Conservation (phyloP, 495 filamentous ascomycete genomes). For the Trichoderma parareesei region DNA sequence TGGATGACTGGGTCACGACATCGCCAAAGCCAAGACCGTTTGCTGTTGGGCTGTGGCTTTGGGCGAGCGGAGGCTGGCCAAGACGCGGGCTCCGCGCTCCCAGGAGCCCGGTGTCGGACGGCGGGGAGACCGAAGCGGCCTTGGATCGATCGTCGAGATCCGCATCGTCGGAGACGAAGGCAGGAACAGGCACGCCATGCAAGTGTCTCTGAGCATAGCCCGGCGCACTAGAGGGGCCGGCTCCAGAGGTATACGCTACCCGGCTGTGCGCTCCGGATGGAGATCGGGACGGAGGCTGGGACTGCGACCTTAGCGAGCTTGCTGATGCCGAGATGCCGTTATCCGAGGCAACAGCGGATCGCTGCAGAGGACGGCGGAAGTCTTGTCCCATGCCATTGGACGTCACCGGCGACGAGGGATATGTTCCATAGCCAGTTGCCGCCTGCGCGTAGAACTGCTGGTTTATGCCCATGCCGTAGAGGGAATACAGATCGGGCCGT, state of each 20-base stretch:
- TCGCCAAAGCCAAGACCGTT: conserved; percentile 39
- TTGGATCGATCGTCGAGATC: conserved; percentile 28
- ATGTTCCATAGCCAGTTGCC: conserved; percentile 30
- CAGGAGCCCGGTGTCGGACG: conserved; percentile 19
- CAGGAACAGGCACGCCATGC: conserved; percentile 36
- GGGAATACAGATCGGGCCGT: conserved; percentile 38
- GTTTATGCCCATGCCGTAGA: conserved; percentile 20
- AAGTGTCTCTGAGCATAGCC: conserved; percentile 15
- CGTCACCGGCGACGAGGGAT: conserved; percentile 40
- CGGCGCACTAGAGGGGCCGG: not conserved
- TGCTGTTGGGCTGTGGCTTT: conserved; percentile 13
- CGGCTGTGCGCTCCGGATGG: conserved; percentile 20
- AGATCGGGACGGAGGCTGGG: conserved; percentile 45
- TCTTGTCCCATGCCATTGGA: conserved; percentile 29
- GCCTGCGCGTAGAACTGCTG: conserved; percentile 21
- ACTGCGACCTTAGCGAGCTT: conserved; percentile 46
- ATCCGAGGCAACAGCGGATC: conserved; percentile 33
- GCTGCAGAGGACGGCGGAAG: conserved; percentile 42
- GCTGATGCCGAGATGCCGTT: conserved; percentile 29
- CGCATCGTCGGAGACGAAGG: conserved; percentile 37
- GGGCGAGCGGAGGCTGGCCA: conserved; percentile 21
- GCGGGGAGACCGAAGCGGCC: conserved; percentile 25
- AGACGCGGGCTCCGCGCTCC: conserved; percentile 21
- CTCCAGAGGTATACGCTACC: conserved; percentile 11
- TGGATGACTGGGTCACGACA: conserved; percentile 19